A percentile compares a stretch with the other conserved stretches of the same genome.
Conservation (phyloP, 257 asterid genomes). For the Solanum arcanum region DNA sequence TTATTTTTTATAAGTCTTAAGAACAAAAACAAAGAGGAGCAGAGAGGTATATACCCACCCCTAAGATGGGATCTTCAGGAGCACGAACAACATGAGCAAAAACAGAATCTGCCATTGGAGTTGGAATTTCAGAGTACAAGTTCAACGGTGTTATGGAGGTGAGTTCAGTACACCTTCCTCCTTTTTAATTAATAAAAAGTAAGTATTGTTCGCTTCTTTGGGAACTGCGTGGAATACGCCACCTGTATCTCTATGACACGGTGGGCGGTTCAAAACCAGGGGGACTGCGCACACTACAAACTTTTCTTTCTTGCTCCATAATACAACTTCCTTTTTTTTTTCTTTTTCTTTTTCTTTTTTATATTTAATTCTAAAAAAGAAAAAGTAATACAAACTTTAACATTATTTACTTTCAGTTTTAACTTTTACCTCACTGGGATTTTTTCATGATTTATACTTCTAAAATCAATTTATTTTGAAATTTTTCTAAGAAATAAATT, state of each 20-base stretch:
- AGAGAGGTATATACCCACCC: slow-evolving; percentile 24
- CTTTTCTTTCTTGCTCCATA: neutral
- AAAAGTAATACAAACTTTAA: neutral
- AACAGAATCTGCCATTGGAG: slow-evolving; percentile 32
- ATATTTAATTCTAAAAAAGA: no score
- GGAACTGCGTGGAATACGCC: neutral
- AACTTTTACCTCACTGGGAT: neutral
- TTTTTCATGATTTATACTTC: neutral
- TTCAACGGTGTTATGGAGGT: neutral
- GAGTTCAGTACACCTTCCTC: neutral
- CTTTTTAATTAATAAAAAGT: no score
- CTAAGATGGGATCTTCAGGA: slow-evolving; percentile 75
- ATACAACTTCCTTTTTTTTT: neutral
- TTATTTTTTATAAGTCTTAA: neutral
- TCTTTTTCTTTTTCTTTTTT: no score
- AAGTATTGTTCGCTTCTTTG: neutral
- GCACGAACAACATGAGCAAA: slow-evolving; percentile 54
- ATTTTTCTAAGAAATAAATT: no score
- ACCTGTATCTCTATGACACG: neutral
- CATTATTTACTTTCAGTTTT: neutral
- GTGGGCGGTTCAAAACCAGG: slow-evolving; percentile 2
- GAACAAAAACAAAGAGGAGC: neutral
- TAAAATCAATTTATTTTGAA: neutral
- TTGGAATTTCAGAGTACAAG: neutral
- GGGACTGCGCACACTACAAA: neutral